Percentiles rank a stretch among this genome's conserved stretches.
Evolutionary conservation across 2,329 filamentous ascomycete genomes (phyloP).

Genomic region (Colletotrichum godetiae): DNA sequence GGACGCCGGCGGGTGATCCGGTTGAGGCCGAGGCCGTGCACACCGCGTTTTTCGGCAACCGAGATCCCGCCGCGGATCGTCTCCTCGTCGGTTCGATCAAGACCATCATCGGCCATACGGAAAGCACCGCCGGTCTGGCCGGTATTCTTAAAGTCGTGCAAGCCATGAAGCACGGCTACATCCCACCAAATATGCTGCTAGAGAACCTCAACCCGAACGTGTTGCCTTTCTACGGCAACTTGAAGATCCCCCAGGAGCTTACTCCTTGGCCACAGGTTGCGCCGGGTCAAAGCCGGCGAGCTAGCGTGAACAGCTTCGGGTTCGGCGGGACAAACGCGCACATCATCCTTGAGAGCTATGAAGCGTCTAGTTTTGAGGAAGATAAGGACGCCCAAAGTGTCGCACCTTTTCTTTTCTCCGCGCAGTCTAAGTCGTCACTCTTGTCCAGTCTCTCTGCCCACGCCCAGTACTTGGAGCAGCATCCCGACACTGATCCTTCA

Average conservation of each 20-base stretch:
- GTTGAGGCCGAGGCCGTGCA: slow-evolving; percentile 47
- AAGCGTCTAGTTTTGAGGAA: not conserved
- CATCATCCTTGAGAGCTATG: slow-evolving; percentile 44
- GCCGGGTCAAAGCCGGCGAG: not conserved
- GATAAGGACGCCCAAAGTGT: not conserved
- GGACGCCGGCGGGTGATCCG: slow-evolving; percentile 51
- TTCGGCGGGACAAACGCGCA: slow-evolving; percentile 52
- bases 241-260: slow-evolving; percentile 32
- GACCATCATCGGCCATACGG: slow-evolving; percentile 43
- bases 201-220: slow-evolving; percentile 43
- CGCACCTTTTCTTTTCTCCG: slow-evolving; percentile 6
- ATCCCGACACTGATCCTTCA: not conserved
- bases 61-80: slow-evolving; percentile 46
- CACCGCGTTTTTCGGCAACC: slow-evolving; percentile 41
- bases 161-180: slow-evolving; percentile 36
- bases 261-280: slow-evolving; percentile 36
- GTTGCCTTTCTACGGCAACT: slow-evolving; percentile 38
- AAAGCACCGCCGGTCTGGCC: slow-evolving; percentile 42
- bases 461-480: not conserved
- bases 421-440: not conserved
- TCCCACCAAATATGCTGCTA: slow-evolving; percentile 47
- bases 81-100: slow-evolving; percentile 43
- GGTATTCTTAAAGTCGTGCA: slow-evolving; percentile 41
- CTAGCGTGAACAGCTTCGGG: slow-evolving; percentile 48
- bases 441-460: not conserved